Evolutionary conservation across 2,329 filamentous ascomycete genomes (phyloP), one percentile per base, ranked within the genome.

Genomic region (Aspergillus chevalieri): DNA sequence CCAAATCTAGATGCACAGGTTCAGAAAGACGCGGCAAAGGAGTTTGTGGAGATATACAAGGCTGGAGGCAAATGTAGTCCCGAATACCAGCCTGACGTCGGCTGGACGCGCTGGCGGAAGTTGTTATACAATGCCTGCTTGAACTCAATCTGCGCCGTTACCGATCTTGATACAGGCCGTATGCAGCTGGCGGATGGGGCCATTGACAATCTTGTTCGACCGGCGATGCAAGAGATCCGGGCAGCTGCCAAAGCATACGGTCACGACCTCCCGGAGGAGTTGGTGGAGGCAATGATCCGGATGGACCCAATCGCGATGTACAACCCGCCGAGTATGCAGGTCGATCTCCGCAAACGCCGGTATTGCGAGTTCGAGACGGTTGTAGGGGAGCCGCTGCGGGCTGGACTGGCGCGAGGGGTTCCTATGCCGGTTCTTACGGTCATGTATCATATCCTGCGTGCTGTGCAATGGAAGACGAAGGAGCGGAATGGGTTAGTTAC

Each of bases 361-460:
- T 47, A 73, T 47, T 76, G 79, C 51, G 80, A 83, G 60, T 72
- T 75, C 44, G 78, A 82, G 59, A 79, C 76, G 52, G 71, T 82
- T 33, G 62, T 82, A 3, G 79, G 79, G 1, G 79, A 82, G 65
- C 78, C 79, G n/a, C 52, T 82, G 43, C 65, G 75, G 2, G 78
- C 78, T 55, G 80, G 73, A 0, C 71, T 73, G 53, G 61, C 59
- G 28, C 61, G 67, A 0, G 78, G 78, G 1, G 77, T 82, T 7
- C 34, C 56, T 3, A 60, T 62, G 53, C 64, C 62, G 2, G 61
- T 54, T 3, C 43, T 66, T 10, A 55, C 49, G 9, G 57, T 53
- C 14, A 36, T 66, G n/a, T 68, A 66, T 50, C 53, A 52, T 2
- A 47, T 66, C 4, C 53, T 62, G 47, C 61, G 59, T 44, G 59